phyloP scores from a whole-genome alignment of 2,329 filamentous ascomycete species.

The Paracamarosporium sp. region DNA sequence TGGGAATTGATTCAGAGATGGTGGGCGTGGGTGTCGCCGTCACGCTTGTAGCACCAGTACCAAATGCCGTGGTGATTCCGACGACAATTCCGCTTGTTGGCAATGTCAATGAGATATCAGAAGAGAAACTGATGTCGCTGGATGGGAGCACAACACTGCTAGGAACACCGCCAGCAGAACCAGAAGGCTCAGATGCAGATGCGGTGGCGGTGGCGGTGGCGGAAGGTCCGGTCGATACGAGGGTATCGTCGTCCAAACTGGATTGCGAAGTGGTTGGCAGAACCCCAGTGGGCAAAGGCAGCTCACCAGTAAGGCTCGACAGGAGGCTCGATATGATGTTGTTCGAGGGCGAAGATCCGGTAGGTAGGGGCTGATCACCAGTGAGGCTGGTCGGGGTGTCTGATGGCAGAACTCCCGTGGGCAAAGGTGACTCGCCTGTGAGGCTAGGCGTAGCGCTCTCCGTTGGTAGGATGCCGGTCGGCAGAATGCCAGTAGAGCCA shows the following conservation, averaged over 20 bases:
- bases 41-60: constrained; percentile 22
- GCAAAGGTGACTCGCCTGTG: constrained; percentile 1
- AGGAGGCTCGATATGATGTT: background rate
- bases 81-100: constrained; percentile 37
- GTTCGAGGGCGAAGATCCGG: background rate
- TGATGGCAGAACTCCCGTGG: background rate
- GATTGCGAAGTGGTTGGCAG: constrained; percentile 15
- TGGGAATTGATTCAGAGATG: constrained; percentile 28
- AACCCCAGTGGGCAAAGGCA: constrained; percentile 12
- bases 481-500: constrained; percentile 17
- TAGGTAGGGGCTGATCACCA: constrained; percentile 17
- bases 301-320: constrained; percentile 19
- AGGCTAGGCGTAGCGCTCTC: no score
- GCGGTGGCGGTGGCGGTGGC: constrained; percentile 13
- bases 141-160: constrained; percentile 31
- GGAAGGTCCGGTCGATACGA: constrained; percentile 15
- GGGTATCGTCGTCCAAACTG: constrained; percentile 11
- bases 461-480: constrained; percentile 4
- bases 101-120: constrained; percentile 8
- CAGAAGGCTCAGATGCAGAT: constrained; percentile 2
- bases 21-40: constrained; percentile 20
- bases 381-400: constrained; percentile 2
- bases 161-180: constrained; percentile 31
- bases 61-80: constrained; percentile 44
- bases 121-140: constrained; percentile 10